Percentiles rank a stretch among this genome's conserved stretches.
These are phyloP conservation scores for Heliosperma pusillum DNA, from an alignment of 148 eudicot genomes.

Conservation along the genomic window DNA sequence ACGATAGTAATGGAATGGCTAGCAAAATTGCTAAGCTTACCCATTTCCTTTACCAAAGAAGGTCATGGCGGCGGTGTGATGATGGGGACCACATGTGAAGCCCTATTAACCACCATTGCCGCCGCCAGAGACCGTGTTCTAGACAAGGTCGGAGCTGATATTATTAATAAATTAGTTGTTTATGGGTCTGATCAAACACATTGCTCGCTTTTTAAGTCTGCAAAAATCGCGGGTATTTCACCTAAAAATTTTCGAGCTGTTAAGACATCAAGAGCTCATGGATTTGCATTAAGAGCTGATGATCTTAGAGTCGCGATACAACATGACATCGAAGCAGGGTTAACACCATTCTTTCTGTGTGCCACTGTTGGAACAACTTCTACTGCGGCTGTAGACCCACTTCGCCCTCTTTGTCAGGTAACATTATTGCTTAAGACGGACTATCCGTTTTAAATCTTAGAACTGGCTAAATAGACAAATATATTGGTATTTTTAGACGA, in stretches of 20 bases:
- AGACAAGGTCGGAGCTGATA: conserved; percentile 24
- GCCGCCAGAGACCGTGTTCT: conserved; percentile 41
- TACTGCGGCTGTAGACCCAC: conserved; percentile 33
- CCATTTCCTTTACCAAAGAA: background rate
- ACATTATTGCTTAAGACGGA: no score
- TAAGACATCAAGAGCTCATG: conserved; percentile 21
- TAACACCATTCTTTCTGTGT: conserved; percentile 34
- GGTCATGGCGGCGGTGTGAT: conserved; percentile 50
- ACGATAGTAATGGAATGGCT: conserved; percentile 43
- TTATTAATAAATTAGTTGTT: conserved; percentile 41
- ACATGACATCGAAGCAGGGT: conserved; percentile 27
- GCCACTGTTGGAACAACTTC: conserved; percentile 48
- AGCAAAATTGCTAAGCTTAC: conserved; percentile 32
- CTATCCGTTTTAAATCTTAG: no score
- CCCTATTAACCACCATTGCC: conserved; percentile 35
- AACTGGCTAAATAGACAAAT: no score
- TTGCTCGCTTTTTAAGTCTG: conserved; percentile 40
- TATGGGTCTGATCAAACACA: conserved; percentile 59
- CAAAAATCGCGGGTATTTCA: conserved; percentile 48
- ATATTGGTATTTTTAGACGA: no score
- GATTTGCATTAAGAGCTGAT: conserved; percentile 26
- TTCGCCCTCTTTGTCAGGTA: conserved; percentile 28
- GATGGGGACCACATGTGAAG: conserved; percentile 57
- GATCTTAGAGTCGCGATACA: conserved; percentile 18
- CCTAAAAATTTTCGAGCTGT: conserved; percentile 40